Evolutionary conservation across 176 grass and related monocot genomes (phyloP), one percentile per base, ranked within the genome.

Genomic region (Eremochloa ophiuroides): DNA sequence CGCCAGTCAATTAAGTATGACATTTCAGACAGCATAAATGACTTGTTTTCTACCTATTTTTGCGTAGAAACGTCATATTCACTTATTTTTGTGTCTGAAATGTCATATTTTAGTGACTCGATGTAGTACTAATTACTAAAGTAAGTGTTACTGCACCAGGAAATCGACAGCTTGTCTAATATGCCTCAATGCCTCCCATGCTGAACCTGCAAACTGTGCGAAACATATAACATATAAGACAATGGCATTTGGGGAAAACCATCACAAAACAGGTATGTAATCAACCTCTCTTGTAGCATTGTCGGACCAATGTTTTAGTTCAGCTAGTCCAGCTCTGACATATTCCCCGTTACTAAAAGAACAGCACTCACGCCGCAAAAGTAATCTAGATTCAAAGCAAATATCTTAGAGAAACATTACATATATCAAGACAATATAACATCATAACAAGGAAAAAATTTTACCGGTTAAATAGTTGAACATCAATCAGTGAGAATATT

Each of bases 391-490:
- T 81, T 79, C 72, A 73, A 75, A 51, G 31, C 22, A 70, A 69
- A 83, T 40, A 62, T 82, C 46, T 86, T 79, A 85, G 34, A 84
- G 60, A 69, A 86, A 62, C 80, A 73, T 70, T 48, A 76, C 33
- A 81, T 79, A 66, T 58, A 77, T 33, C 8, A 70, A 84, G 47
- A 84, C 3, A 66, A 80, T 39, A 75, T 31, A 58, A 29, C 25
- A 71, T 71, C 68, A 47, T 18, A 46, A 61, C 31, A 47, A 26
- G 34, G 48, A 40, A 18, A 82, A 75, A 62, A 68, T 68, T 71
- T 64, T 92, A 97, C 94, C 94, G 85, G 53, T 97, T 97, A 87
- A 97, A 94, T 80, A 97, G 80, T 75, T 97, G 91, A 82, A 84
- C 89, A 84, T 97, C 87, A 77, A 97, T 82, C 56, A 97, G 82